phyloP scores from a whole-genome alignment of 192 early-diverging fungal genomes.

The Lobosporangium transversale region DNA sequence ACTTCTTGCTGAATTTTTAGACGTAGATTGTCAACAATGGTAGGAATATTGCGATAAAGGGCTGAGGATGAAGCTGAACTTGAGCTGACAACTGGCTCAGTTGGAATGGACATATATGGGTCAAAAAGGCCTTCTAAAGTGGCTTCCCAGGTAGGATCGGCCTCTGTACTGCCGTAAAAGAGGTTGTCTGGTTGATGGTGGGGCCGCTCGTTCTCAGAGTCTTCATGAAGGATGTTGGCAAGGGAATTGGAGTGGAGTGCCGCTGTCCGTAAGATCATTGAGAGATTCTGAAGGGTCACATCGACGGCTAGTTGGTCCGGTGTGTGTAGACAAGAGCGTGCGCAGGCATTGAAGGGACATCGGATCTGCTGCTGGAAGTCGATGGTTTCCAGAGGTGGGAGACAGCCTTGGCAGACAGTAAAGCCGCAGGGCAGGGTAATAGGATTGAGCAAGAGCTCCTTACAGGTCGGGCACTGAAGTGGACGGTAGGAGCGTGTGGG shows the following conservation, averaged over 20 bases:
- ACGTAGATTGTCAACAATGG: slow-evolving; percentile 28
- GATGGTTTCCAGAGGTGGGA: slow-evolving; percentile 34
- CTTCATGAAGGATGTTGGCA: slow-evolving; percentile 15
- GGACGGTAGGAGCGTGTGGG: slow-evolving; percentile 19
- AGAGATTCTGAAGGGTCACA: slow-evolving; percentile 49
- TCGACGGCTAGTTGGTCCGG: slow-evolving; percentile 34
- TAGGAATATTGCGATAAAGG: slow-evolving; percentile 18
- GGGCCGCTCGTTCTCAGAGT: too few species aligned
- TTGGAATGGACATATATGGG: slow-evolving; percentile 7
- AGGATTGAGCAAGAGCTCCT: slow-evolving; percentile 42
- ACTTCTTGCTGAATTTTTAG: slow-evolving; percentile 55
- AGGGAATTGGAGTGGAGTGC: slow-evolving; percentile 1
- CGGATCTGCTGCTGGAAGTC: slow-evolving; percentile 24
- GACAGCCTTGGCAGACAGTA: slow-evolving; percentile 46
- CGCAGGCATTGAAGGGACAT: slow-evolving; percentile 35
- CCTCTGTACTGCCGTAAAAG: slow-evolving; percentile 6
- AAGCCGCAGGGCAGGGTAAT: slow-evolving; percentile 59
- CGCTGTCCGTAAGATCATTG: slow-evolving; percentile 18
- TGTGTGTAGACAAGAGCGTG: slow-evolving; percentile 16
- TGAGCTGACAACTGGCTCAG: background rate
- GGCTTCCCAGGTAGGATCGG: slow-evolving; percentile 18
- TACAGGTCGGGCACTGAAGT: slow-evolving; percentile 50
- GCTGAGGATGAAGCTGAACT: background rate
- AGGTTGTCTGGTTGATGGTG: background rate
- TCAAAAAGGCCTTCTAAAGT: slow-evolving; percentile 33